A percentile compares a stretch with the other conserved stretches of the same genome.
These are phyloP conservation scores for Diversispora epigaea DNA, from an alignment of 192 early-diverging fungal genomes.

Conservation along the genomic window DNA sequence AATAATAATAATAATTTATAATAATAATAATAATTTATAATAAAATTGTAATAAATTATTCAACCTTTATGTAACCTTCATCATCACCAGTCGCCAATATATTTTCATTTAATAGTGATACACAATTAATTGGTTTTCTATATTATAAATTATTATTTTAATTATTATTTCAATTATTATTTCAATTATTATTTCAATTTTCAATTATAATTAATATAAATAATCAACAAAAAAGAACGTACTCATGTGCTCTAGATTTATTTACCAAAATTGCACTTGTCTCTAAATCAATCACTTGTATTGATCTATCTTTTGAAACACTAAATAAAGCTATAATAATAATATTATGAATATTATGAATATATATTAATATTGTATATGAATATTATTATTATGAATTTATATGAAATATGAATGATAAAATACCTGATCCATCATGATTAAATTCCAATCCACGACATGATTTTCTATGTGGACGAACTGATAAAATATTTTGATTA, in stretches of 20 bases:
- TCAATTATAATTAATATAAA: not conserved
- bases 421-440: constrained; percentile 65
- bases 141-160: not conserved
- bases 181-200: not conserved
- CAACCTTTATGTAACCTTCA: constrained; percentile 77
- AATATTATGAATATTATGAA: not conserved
- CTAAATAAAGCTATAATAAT: constrained; percentile 73
- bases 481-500: constrained; percentile 44
- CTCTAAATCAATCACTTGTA: constrained; percentile 73
- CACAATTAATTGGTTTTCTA: constrained; percentile 77
- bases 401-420: not conserved
- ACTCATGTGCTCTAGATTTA: constrained; percentile 84
- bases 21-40: not conserved
- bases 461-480: constrained; percentile 77
- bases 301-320: constrained; percentile 83
- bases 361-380: not conserved
- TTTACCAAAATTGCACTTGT: constrained; percentile 71
- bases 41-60: too few relatives aligned
- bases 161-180: not conserved
- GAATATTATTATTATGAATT: not conserved
- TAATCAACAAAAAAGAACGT: constrained; percentile 28
- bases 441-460: constrained; percentile 83
- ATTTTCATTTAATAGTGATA: constrained; percentile 70
- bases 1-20: constrained; percentile 5
- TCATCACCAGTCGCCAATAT: constrained; percentile 94